Evolutionary conservation across 371 early-diverging fungal species (phyloP).

Genomic region (Phascolomyces articulosus): DNA sequence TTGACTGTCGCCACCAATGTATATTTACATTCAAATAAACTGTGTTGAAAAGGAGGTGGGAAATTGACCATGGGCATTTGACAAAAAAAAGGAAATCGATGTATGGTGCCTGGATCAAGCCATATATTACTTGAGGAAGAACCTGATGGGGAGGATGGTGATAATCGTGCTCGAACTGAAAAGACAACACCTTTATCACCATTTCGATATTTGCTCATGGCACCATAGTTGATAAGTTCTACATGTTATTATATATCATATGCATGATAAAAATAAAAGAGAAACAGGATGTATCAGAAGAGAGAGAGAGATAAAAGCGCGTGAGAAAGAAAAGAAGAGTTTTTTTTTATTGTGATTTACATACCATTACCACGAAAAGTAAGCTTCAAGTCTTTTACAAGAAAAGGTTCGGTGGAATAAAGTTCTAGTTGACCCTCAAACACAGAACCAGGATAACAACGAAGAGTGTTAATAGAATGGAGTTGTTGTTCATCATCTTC

Average conservation of each 20-base stretch:
- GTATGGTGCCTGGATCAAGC: background rate
- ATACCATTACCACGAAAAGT: background rate
- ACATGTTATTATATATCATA: background rate
- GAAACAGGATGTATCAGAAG: too few relatives aligned
- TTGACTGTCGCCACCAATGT: conserved; percentile 24
- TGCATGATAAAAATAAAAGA: too few relatives aligned
- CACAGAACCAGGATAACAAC: background rate
- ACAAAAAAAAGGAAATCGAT: conserved; percentile 31
- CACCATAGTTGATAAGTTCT: conserved; percentile 29
- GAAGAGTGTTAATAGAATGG: too few relatives aligned
- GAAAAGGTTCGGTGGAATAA: background rate
- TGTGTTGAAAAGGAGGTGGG: conserved; percentile 31
- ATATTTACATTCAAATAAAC: conserved; percentile 28
- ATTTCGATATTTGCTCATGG: conserved; percentile 11
- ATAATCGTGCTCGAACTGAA: conserved; percentile 26
- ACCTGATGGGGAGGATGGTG: conserved; percentile 23
- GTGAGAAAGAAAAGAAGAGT: too few relatives aligned
- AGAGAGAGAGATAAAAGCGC: too few relatives aligned
- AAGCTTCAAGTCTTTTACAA: background rate
- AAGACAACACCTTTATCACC: conserved; percentile 26
- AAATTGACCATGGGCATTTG: conserved; percentile 39
- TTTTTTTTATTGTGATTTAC: too few relatives aligned
- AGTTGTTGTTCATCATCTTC: too few relatives aligned
- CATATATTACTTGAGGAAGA: conserved; percentile 11
- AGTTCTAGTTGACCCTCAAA: background rate